A percentile compares a stretch with the other conserved stretches of the same genome.
Evolutionary conservation across 2,329 filamentous ascomycete genomes (phyloP).

Genomic region (Fusarium sp.): DNA sequence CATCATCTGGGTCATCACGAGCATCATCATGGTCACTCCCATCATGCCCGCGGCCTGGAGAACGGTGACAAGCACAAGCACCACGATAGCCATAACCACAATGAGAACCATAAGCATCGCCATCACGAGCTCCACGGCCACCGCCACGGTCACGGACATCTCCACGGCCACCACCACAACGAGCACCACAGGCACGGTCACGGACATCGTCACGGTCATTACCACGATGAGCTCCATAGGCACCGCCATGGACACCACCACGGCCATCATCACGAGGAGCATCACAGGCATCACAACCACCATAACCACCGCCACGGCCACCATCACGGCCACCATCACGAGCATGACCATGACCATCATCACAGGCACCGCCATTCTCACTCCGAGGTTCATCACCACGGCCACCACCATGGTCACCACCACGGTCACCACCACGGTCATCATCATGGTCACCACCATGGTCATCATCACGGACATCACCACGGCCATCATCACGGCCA

Average conservation of each 20-base stretch:
- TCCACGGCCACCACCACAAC: slow-evolving; percentile 1
- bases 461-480: not conserved
- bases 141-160: slow-evolving; percentile 2
- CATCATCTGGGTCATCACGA: not conserved
- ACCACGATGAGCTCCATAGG: not conserved
- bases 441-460: not conserved
- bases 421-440: slow-evolving; percentile 7
- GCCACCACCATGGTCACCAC: slow-evolving; percentile 1
- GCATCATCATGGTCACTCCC: not conserved
- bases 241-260: not conserved
- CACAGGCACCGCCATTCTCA: slow-evolving; percentile 19
- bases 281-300: not conserved
- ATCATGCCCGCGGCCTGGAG: not conserved
- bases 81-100: not conserved
- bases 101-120: not conserved
- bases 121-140: slow-evolving; percentile 4
- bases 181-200: not conserved
- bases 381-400: slow-evolving; percentile 15
- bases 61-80: not conserved
- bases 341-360: slow-evolving; percentile 13
- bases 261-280: not conserved
- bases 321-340: slow-evolving; percentile 14
- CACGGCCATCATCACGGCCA: not conserved
- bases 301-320: slow-evolving; percentile 12
- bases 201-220: slow-evolving; percentile 1